A percentile compares a stretch with the other conserved stretches of the same genome.
phyloP scores from a whole-genome alignment of 2,329 filamentous ascomycete genomes.

The Lachnellula subtilissima region DNA sequence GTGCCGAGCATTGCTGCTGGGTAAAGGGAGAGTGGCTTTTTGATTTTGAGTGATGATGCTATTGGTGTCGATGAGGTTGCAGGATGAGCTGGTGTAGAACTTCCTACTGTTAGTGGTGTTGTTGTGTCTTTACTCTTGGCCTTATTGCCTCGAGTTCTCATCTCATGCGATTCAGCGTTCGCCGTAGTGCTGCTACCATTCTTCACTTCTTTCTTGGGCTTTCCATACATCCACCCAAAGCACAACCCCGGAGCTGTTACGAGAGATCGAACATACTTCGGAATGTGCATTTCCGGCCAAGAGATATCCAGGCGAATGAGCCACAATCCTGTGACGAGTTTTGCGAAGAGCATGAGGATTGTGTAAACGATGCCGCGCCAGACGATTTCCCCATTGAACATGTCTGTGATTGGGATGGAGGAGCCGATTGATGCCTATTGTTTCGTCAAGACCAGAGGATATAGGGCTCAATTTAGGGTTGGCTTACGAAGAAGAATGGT shows the following conservation, averaged over 20 bases:
- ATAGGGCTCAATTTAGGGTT: conserved; percentile 8
- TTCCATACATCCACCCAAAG: neutral
- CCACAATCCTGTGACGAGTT: conserved; percentile 58
- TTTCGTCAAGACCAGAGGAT: conserved; percentile 11
- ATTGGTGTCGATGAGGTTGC: neutral
- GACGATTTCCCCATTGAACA: conserved; percentile 58
- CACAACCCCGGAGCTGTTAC: neutral
- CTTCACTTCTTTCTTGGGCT: neutral
- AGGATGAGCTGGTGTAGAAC: neutral
- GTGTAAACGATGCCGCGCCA: conserved; percentile 72
- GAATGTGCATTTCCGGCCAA: neutral
- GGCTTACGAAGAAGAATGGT: conserved; percentile 63
- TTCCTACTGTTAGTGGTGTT: neutral
- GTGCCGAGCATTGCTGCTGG: conserved; percentile 61
- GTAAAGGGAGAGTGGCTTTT: conserved; percentile 58
- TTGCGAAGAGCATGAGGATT: conserved; percentile 61
- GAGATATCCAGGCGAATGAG: conserved; percentile 34
- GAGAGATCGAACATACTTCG: neutral
- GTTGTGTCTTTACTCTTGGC: neutral
- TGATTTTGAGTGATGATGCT: conserved; percentile 20
- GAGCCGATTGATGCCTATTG: conserved; percentile 61
- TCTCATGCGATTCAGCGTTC: neutral
- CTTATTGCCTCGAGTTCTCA: neutral
- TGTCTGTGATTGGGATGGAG: conserved; percentile 64
- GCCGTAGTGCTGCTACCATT: neutral